phyloP scores from a whole-genome alignment of 2,329 filamentous ascomycete genomes.

The Nannizziopsis barbatae region DNA sequence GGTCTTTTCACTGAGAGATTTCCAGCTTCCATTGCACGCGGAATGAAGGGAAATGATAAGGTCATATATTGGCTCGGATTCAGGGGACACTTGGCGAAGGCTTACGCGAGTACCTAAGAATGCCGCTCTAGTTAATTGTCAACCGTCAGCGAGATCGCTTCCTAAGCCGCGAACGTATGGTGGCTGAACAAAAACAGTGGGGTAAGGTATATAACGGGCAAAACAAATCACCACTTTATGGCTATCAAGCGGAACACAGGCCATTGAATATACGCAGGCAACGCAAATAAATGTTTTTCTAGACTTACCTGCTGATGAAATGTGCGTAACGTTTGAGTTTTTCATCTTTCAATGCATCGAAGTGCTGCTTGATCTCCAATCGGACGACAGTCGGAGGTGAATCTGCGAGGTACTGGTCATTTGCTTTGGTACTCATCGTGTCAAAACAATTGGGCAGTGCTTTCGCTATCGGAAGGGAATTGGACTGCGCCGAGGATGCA shows the following conservation, averaged over 20 bases:
- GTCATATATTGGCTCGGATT: constrained; percentile 71
- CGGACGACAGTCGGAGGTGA: constrained; percentile 78
- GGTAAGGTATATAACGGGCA: no score
- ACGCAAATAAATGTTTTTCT: no score
- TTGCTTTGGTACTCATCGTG: constrained; percentile 33
- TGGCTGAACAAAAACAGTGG: background rate
- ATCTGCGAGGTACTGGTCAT: constrained; percentile 73
- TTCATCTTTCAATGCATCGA: constrained; percentile 48
- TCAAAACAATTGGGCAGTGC: constrained; percentile 11
- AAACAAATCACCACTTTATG: no score
- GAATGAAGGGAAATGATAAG: constrained; percentile 64
- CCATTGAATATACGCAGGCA: no score
- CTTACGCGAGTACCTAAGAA: constrained; percentile 67
- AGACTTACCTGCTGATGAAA: constrained; percentile 62
- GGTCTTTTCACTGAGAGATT: constrained; percentile 52
- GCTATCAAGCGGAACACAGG: no score
- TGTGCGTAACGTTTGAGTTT: constrained; percentile 84
- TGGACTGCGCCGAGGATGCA: constrained; percentile 1
- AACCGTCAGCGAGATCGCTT: background rate
- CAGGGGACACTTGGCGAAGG: constrained; percentile 69
- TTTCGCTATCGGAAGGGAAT: constrained; percentile 2
- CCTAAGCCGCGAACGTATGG: background rate
- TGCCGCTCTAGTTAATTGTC: constrained; percentile 49
- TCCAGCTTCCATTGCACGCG: constrained; percentile 58
- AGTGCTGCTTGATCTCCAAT: constrained; percentile 85